phyloP scores from a whole-genome alignment of 2,329 filamentous ascomycete genomes.

The Amylocarpus encephaloides region DNA sequence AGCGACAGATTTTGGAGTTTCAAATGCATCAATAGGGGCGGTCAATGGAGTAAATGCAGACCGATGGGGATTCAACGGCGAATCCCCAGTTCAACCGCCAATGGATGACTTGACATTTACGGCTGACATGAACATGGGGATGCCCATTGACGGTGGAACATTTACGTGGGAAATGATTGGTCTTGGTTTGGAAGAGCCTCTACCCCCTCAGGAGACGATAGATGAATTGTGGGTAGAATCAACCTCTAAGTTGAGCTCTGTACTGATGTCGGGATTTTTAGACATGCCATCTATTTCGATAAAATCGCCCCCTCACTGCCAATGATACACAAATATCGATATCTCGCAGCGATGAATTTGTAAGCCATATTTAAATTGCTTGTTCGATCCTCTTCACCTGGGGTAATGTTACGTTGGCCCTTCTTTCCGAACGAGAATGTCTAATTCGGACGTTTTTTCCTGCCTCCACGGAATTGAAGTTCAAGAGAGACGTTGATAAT shows the following conservation, averaged over 20 bases:
- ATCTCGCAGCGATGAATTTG: constrained; percentile 82
- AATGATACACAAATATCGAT: constrained; percentile 84
- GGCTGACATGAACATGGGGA: constrained; percentile 39
- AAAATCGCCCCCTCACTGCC: constrained; percentile 82
- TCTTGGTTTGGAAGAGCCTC: constrained; percentile 61
- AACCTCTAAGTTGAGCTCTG: constrained; percentile 9
- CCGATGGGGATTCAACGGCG: constrained; percentile 47
- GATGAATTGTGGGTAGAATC: constrained; percentile 65
- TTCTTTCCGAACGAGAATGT: too few relatives aligned
- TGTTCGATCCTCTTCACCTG: not conserved
- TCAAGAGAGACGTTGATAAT: not conserved
- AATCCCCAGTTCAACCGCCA: constrained; percentile 41
- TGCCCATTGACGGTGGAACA: constrained; percentile 46
- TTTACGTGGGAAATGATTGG: constrained; percentile 80
- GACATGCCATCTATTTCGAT: constrained; percentile 80
- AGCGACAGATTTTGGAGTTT: constrained; percentile 37
- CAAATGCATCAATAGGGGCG: constrained; percentile 43
- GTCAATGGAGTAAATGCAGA: constrained; percentile 44
- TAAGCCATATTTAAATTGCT: constrained; percentile 34
- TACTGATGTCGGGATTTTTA: constrained; percentile 31
- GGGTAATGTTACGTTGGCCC: too few relatives aligned
- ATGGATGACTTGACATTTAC: constrained; percentile 55
- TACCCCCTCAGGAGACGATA: constrained; percentile 61
- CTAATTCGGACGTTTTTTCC: too few relatives aligned
- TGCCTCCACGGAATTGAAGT: too few relatives aligned